Conservation (phyloP, 2,329 filamentous ascomycete genomes). For the Pezicula carpinea region DNA sequence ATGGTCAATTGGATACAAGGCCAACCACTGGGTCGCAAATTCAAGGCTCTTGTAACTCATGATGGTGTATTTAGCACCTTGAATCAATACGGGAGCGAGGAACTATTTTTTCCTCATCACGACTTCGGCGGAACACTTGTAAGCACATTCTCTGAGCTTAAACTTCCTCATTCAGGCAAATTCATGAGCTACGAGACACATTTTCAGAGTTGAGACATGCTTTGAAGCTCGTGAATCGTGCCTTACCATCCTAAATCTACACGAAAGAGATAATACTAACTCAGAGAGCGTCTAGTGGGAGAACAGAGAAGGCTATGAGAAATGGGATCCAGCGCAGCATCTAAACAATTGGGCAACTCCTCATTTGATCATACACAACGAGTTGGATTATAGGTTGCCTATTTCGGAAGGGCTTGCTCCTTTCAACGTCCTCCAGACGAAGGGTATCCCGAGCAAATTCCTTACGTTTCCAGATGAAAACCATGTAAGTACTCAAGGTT, state of each 20-base stretch:
- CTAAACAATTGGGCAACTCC: constrained; percentile 62
- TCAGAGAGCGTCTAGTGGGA: too few relatives aligned
- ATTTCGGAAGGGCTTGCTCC: constrained; percentile 71
- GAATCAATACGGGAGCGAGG: constrained; percentile 60
- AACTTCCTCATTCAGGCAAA: too few relatives aligned
- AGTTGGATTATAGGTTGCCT: constrained; percentile 82
- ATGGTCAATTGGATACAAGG: constrained; percentile 94
- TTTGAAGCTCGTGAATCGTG: too few relatives aligned
- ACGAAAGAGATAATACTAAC: too few relatives aligned
- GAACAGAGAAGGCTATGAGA: constrained; percentile 58
- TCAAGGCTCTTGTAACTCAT: constrained; percentile 85
- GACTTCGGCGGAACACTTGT: constrained; percentile 57
- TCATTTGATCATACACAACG: constrained; percentile 84
- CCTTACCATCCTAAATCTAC: too few relatives aligned
- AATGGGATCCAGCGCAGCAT: constrained; percentile 61
- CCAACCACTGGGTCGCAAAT: constrained; percentile 72
- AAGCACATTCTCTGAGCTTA: too few relatives aligned
- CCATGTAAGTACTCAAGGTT: constrained; percentile 36
- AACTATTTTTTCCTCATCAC: constrained; percentile 67
- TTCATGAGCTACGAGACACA: too few relatives aligned
- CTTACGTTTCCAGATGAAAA: constrained; percentile 67
- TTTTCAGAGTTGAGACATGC: too few relatives aligned
- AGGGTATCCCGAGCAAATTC: constrained; percentile 57
- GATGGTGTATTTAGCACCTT: constrained; percentile 78
- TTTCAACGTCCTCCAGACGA: constrained; percentile 60